These are phyloP conservation scores for Trametes polyzona DNA, from an alignment of 1,284 basidiomycete species.

Conservation along the genomic window DNA sequence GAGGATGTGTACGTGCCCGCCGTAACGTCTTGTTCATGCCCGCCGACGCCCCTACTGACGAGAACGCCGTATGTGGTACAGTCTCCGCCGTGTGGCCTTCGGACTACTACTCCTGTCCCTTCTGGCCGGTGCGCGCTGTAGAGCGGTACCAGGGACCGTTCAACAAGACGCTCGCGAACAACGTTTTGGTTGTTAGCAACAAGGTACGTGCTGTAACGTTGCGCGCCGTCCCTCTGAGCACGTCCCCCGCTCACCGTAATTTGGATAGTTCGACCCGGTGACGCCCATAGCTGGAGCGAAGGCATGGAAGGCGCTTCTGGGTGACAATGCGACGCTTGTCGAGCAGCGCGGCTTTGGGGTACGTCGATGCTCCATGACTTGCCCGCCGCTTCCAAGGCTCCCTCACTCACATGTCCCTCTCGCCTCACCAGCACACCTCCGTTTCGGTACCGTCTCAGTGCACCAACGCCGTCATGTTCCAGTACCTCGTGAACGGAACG, in stretches of 20 bases:
- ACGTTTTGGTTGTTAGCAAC: slow-evolving; percentile 27
- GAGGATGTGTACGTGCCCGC: slow-evolving; percentile 21
- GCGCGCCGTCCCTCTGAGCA: neutral
- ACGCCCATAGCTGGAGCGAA: slow-evolving; percentile 25
- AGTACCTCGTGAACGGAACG: neutral
- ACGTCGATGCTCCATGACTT: neutral
- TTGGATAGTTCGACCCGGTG: slow-evolving; percentile 21
- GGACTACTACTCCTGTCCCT: slow-evolving; percentile 6
- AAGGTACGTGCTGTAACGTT: slow-evolving; percentile 4
- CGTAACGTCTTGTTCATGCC: neutral
- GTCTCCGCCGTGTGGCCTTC: slow-evolving; percentile 4
- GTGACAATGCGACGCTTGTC: slow-evolving; percentile 22
- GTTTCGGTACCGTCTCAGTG: neutral
- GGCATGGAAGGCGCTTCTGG: slow-evolving; percentile 16
- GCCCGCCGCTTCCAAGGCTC: no score
- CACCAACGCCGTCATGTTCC: neutral
- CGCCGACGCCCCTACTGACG: no score
- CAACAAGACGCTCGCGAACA: slow-evolving; percentile 27
- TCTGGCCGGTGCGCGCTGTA: slow-evolving; percentile 27
- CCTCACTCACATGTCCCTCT: no score
- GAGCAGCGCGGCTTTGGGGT: slow-evolving; percentile 29
- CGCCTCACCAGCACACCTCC: neutral
- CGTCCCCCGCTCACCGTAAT: neutral
- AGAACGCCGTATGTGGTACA: no score
- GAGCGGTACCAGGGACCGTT: slow-evolving; percentile 32